phyloP scores from a whole-genome alignment of 179 eudicot species.

The Carnegiea gigantea region DNA sequence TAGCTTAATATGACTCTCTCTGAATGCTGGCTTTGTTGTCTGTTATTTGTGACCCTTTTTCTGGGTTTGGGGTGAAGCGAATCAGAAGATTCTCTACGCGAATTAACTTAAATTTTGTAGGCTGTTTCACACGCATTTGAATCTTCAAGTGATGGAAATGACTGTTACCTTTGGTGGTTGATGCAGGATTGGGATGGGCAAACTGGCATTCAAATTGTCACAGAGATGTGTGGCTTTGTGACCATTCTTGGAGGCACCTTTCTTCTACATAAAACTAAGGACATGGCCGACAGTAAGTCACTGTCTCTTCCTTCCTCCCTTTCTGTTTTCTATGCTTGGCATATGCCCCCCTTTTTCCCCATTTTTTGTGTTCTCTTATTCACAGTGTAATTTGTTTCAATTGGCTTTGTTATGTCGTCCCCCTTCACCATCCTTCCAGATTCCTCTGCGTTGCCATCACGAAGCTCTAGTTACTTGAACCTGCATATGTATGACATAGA shows the following conservation, averaged over 20 bases:
- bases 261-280: slow-evolving; percentile 79
- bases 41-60: not conserved
- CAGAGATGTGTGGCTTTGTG: slow-evolving; percentile 80
- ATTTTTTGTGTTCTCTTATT: not conserved
- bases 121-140: no score
- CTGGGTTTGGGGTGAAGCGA: not conserved
- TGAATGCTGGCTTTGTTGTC: not conserved
- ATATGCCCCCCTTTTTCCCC: not conserved
- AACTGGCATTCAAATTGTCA: slow-evolving; percentile 62
- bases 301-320: not conserved
- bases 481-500: slow-evolving; percentile 44
- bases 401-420: not conserved
- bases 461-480: slow-evolving; percentile 40
- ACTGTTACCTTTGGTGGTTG: slow-evolving; percentile 9
- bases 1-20: not conserved
- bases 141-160: not conserved
- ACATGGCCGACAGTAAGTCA: slow-evolving; percentile 60
- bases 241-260: slow-evolving; percentile 75
- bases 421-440: slow-evolving; percentile 15
- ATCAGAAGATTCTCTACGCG: not conserved
- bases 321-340: no score
- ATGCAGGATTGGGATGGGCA: slow-evolving; percentile 78
- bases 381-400: not conserved
- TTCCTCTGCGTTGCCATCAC: slow-evolving; percentile 31
- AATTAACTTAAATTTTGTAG: no score